These are phyloP conservation scores for Amesomyces nigricolor DNA, from an alignment of 2,329 filamentous ascomycete species.

Conservation along the genomic window DNA sequence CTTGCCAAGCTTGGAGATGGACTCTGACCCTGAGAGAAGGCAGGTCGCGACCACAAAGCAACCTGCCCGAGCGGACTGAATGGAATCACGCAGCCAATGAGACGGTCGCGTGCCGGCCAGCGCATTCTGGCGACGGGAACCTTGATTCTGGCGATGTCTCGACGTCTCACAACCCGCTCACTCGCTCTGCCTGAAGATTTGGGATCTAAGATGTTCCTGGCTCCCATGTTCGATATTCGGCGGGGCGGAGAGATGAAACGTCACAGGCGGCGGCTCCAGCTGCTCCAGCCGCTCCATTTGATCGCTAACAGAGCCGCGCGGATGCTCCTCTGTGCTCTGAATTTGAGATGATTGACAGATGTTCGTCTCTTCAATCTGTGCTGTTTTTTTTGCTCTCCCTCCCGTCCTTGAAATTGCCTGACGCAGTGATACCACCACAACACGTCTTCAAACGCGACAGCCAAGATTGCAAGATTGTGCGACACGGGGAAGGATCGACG, in stretches of 20 bases:
- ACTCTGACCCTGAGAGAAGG: not conserved
- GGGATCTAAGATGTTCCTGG: not conserved
- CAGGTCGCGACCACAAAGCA: not conserved
- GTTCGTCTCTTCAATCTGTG: no score
- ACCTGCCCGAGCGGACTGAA: not conserved
- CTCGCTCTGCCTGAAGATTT: not conserved
- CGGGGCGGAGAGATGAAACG: slow-evolving; percentile 5
- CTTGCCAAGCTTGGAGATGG: slow-evolving; percentile 6
- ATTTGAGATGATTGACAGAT: no score
- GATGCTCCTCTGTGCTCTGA: not conserved
- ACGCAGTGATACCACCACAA: not conserved
- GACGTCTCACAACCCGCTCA: not conserved
- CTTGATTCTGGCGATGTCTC: not conserved
- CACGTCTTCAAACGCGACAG: not conserved
- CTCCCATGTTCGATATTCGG: not conserved
- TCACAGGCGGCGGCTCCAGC: not conserved
- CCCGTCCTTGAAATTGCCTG: no score
- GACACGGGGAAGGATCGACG: slow-evolving; percentile 2
- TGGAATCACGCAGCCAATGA: not conserved
- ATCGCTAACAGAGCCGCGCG: not conserved
- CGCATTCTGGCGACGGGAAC: not conserved
- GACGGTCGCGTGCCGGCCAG: not conserved
- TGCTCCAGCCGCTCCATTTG: not conserved
- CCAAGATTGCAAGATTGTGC: not conserved
- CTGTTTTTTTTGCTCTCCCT: no score